Base-by-base conservation (phyloP, 352 stramenopile genomes). In the Phytopythium chamaehyphon region DNA sequence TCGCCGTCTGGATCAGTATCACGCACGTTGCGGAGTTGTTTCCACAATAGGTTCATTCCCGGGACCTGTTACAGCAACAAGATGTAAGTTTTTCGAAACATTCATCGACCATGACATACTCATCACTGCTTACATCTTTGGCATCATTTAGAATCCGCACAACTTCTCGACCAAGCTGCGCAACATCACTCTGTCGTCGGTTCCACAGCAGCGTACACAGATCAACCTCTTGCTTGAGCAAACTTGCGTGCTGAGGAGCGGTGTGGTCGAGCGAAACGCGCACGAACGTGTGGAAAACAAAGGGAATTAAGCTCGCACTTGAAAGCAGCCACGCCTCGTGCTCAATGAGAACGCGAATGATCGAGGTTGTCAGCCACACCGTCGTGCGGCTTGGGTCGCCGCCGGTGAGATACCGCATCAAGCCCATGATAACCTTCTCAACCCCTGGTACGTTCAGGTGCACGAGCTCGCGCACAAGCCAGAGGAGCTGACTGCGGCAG, bases 41-140 rank as follows among this genome's bases (percentile, higher is more conserved):
- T 92, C 82, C 82, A 92, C 15, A 92, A 52, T n/a, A 64, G 46
- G 24, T 78, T 87, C 73, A 92, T 92, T n/a, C 82, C 82, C 2
- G 75, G 67, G 26, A 90, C 84, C 81, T 92, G 22, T 11, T 46
- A 35, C 5, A 15, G 49, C 6, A 53, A 43, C 59, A 26, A 57
- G 35, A 54, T 23, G 56, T 38, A n/a, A 52, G 51, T 16, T 43
- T 28, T 16, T 16, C 15, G 33, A 21, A 28, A 43, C 31, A 15
- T 28, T n/a, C 9, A 7, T n/a, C 16, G 18, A 51, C n/a, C 15
- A 16, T 40, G n/a, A 18, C 15, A 40, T 40, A 35, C 14, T 23
- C 12, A 37, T 1, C 15, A 26, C 6, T 2, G 59, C 75, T 45
- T 59, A 93, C 80, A 57, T 93, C 83, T 40, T 90, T 91, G 1